Conservation (phyloP, 768 basidiomycete genomes). For the Suillus sp. region DNA sequence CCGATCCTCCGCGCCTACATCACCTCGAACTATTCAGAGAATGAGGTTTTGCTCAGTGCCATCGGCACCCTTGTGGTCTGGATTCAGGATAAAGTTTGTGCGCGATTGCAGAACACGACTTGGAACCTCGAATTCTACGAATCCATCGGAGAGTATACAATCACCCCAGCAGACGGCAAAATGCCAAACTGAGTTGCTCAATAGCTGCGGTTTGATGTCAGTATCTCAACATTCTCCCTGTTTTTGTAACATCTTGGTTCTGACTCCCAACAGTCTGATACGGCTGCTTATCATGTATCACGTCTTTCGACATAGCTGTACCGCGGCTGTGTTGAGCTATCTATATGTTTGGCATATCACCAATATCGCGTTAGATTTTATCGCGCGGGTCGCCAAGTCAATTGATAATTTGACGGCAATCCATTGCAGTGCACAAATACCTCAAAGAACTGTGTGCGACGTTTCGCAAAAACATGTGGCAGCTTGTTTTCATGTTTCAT, state of each 20-base stretch:
- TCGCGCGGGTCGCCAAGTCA: neutral
- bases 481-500: conserved; percentile 15
- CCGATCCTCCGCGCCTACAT: neutral
- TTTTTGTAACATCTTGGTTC: neutral
- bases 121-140: neutral
- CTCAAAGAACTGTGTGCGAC: conserved; percentile 55
- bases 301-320: neutral
- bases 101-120: neutral
- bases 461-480: conserved; percentile 71
- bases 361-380: neutral
- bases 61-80: neutral
- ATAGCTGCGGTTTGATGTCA: neutral
- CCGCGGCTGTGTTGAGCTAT: neutral
- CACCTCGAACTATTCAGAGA: neutral
- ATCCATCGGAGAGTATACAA: neutral
- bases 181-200: neutral
- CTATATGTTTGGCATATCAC: neutral
- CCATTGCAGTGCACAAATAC: neutral
- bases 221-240: neutral
- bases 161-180: neutral
- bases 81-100: neutral
- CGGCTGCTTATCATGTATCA: neutral
- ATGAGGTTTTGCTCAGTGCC: neutral
- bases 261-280: neutral
- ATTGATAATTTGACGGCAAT: neutral